These are phyloP conservation scores for Amanita pallidorosea DNA, from an alignment of 768 basidiomycete genomes.

Conservation along the genomic window DNA sequence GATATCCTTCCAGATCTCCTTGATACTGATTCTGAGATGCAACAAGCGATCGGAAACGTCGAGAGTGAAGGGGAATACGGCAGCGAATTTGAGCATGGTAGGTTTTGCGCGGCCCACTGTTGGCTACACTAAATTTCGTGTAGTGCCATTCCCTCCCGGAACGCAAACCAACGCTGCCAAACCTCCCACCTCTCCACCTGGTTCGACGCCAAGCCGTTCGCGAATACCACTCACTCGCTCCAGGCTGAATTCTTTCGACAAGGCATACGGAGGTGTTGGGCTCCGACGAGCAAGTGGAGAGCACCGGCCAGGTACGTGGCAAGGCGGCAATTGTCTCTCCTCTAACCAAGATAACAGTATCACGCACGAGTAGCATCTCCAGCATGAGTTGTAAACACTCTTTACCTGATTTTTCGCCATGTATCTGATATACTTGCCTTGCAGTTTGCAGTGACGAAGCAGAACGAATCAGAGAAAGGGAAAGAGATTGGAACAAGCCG, in stretches of 20 bases:
- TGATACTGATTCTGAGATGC: constrained; percentile 67
- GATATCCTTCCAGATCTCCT: constrained; percentile 39
- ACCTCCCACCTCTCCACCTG: not conserved
- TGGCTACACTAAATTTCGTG: not conserved
- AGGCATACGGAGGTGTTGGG: not conserved
- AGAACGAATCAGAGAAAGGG: constrained; percentile 26
- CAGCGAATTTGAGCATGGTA: constrained; percentile 1
- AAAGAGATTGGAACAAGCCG: constrained; percentile 36
- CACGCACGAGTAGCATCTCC: constrained; percentile 9
- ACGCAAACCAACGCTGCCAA: not conserved
- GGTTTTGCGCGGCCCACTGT: not conserved
- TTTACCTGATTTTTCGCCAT: not conserved
- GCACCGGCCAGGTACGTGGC: constrained; percentile 1
- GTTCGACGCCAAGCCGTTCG: constrained; percentile 4
- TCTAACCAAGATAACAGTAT: constrained; percentile 6
- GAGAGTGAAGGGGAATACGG: constrained; percentile 33
- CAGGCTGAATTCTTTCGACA: constrained; percentile 4
- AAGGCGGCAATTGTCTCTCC: not conserved
- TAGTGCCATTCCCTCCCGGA: constrained; percentile 12
- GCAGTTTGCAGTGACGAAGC: constrained; percentile 11
- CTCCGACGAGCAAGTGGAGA: not conserved
- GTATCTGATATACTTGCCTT: not conserved
- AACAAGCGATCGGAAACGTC: constrained; percentile 43
- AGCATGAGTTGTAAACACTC: constrained; percentile 6
- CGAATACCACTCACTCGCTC: constrained; percentile 4